Base-by-base conservation (phyloP, 2,329 filamentous ascomycete species). In the Exophiala oligosperma region DNA sequence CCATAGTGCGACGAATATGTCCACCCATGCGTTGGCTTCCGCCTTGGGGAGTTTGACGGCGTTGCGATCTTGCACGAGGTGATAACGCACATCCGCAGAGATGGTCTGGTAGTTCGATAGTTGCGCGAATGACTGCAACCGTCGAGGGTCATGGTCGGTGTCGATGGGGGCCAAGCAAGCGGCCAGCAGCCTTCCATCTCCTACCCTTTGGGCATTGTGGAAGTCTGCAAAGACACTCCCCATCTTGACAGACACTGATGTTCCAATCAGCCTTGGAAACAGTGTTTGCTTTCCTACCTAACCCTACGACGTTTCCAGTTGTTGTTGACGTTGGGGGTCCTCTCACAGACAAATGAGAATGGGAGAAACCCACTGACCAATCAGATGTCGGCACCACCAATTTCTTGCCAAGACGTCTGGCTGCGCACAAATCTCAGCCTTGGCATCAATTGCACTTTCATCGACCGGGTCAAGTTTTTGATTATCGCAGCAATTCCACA, bases 1-100 rank as follows among this genome's bases (percentile, higher is more conserved):
- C 91, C 92, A 97, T 70, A 92, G 96, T 21, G 84, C 80, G 37
- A 82, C 78, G 70, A 92, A 96, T 29, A 97, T 86, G 40, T 96
- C 92, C 0, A 88, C 80, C 94, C 94, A 99, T n/a, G 87, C 88
- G 57, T 81, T 83, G 24, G 84, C 78, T 75, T 96, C 91, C 41
- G 86, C 82, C 41, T 84, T 81, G n/a, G 80, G 76, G 24, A 91
- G 72, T 52, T 78, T 81, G 29, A 77, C 73, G 29, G 79, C 77
- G 57, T 77, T 80, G 55, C 80, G 81, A 66, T 81, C 85, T 64
- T 87, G 85, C 59, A 93, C 84, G 57, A 94, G 81, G 47, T 77
- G 74, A 69, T 89, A 86, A 56, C 87, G 86, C 54, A 97, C 79
- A 67, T 94, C 89, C 37, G 80, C 79, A 63, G 86, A 85, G 50